Conservation (phyloP, 768 basidiomycete genomes). For the Boletus rubroflammeus region DNA sequence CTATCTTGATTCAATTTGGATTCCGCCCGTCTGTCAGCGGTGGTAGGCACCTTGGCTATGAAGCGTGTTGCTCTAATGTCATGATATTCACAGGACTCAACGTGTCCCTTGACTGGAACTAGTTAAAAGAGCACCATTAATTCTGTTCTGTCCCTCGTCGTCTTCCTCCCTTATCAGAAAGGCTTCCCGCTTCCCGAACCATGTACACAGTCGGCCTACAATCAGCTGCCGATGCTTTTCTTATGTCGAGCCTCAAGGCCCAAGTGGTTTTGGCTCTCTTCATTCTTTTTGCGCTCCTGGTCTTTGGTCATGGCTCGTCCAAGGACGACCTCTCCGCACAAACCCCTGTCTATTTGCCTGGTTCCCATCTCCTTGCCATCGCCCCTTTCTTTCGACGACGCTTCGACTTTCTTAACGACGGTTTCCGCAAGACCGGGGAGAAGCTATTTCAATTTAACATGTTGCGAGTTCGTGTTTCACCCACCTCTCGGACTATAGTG, state of each 20-base stretch:
- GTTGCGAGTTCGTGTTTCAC: slow-evolving; percentile 48
- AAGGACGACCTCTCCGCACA: slow-evolving; percentile 42
- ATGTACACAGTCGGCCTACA: slow-evolving; percentile 45
- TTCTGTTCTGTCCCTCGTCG: slow-evolving; percentile 22
- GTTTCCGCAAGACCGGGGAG: slow-evolving; percentile 64
- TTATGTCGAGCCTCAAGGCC: slow-evolving; percentile 32
- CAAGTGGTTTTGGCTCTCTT: slow-evolving; percentile 33
- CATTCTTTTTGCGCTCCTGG: slow-evolving; percentile 39
- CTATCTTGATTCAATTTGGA: slow-evolving; percentile 16
- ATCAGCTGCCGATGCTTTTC: slow-evolving; percentile 36
- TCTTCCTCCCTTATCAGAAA: slow-evolving; percentile 23
- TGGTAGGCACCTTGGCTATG: slow-evolving; percentile 20
- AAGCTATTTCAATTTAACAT: slow-evolving; percentile 68
- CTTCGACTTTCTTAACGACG: slow-evolving; percentile 71
- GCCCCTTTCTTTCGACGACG: slow-evolving; percentile 65
- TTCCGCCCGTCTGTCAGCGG: slow-evolving; percentile 10
- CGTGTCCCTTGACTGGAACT: slow-evolving; percentile 16
- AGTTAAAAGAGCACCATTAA: slow-evolving; percentile 27
- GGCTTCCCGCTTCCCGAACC: slow-evolving; percentile 22
- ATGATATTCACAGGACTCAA: slow-evolving; percentile 21
- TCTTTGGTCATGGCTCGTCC: slow-evolving; percentile 34
- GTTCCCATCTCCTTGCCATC: slow-evolving; percentile 54
- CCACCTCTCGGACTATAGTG: slow-evolving; percentile 8
- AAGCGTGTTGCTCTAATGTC: slow-evolving; percentile 26
- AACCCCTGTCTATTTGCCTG: slow-evolving; percentile 55